These are phyloP conservation scores for Aegilops bicornis DNA, from an alignment of 176 grass and related monocot genomes.

Conservation along the genomic window DNA sequence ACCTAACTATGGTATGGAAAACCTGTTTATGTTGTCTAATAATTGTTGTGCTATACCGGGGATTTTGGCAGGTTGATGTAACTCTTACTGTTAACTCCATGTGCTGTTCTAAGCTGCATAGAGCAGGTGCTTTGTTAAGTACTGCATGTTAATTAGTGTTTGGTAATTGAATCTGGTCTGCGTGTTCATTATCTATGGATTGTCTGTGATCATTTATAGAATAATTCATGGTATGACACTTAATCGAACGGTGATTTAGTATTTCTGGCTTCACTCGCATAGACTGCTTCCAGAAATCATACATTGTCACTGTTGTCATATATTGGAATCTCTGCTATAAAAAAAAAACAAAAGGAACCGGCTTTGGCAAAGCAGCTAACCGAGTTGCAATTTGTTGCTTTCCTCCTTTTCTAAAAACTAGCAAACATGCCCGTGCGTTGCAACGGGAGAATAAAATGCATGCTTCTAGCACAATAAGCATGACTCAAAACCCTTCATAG, in stretches of 20 bases:
- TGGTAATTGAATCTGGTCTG: neutral
- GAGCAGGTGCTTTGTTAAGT: neutral
- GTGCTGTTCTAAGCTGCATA: neutral
- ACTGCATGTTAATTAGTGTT: neutral
- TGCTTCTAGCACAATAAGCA: no score
- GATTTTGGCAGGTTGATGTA: neutral
- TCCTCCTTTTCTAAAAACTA: no score
- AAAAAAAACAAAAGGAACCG: neutral
- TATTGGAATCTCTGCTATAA: no score
- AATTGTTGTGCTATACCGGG: neutral
- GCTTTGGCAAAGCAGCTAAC: neutral
- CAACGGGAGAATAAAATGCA: no score
- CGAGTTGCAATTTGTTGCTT: no score
- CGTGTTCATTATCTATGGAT: neutral
- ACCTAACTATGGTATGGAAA: no score
- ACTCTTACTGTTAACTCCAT: neutral
- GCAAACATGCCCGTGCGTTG: no score
- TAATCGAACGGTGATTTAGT: neutral
- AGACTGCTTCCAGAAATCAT: neutral
- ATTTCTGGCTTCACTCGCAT: no score
- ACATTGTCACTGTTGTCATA: conserved; percentile 2
- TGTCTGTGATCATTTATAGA: neutral
- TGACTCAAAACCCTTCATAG: no score
- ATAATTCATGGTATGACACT: neutral
- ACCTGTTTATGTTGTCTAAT: neutral